Evolutionary conservation across 257 asterid species (phyloP), one percentile per base, ranked within the genome.

Genomic region (Voacanga thouarsii): DNA sequence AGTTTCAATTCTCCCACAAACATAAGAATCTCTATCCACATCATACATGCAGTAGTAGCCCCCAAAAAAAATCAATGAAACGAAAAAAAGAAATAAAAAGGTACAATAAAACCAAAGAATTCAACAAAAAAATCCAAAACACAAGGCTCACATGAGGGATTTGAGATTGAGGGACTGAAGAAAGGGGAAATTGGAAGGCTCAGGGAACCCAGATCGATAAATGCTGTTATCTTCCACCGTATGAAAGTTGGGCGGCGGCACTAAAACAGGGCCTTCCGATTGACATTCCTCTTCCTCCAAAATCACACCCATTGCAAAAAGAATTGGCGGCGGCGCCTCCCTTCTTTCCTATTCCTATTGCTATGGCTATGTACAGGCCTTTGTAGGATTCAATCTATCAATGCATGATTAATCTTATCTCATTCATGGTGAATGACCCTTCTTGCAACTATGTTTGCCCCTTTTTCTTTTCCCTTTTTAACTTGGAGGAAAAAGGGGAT

Each of bases 131-230:
- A 11, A 53, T 15, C 0, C n/a, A 53, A 53, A 53, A 53, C 2
- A 33, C 10, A n/a, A 59, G 14, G 59, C 84, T 72, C 57, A 87
- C 90, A 87, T 76, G 73, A 87, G 79, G 53, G 87, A 82, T 64
- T 81, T 81, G 12, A 87, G 87, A 55, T 81, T 80, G 30, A 87
- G 88, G 61, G 90, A 75, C 8, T 74, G 83, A 9, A 87, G 81
- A 78, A 87, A 84, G 1, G 83, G 74, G 66, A 87, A 84, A 83
- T 84, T 82, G 26, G 81, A 56, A 7, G 88, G 79, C 68, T 81
- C 80, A 6, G 90, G 90, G 10, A 87, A 82, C 74, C 87, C 84
- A 77, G 90, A 87, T 66, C 90, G 85, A 49, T 84, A 87, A 65
- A 87, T 78, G 85, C 80, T 80, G 61, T 81, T 75, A 71, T 84